phyloP scores from a whole-genome alignment of 2,329 filamentous ascomycete genomes.

The Bipolaris gigantea region DNA sequence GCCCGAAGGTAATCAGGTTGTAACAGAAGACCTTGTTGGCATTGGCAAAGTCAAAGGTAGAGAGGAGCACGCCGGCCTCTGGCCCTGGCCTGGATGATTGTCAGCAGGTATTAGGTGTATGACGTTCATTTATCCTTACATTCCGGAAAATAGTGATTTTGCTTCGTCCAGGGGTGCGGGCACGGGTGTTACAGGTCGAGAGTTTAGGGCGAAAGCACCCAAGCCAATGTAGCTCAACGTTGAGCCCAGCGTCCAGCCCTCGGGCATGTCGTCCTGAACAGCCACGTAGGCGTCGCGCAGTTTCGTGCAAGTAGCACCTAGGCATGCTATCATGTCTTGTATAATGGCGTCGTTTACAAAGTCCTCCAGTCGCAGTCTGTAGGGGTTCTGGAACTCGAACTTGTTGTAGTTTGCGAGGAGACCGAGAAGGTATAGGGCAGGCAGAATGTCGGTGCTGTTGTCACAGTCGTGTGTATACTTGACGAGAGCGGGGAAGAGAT shows the following conservation, averaged over 20 bases:
- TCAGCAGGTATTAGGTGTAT: conserved; percentile 12
- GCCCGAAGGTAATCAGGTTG: conserved; percentile 69
- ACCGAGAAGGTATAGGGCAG: conserved; percentile 81
- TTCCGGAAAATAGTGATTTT: conserved; percentile 75
- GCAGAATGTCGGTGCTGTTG: conserved; percentile 60
- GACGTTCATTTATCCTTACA: conserved; percentile 59
- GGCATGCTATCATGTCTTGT: conserved; percentile 74
- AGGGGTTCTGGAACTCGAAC: conserved; percentile 97
- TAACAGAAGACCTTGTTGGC: conserved; percentile 95
- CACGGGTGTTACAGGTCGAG: conserved; percentile 61
- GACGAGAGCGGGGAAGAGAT: conserved; percentile 92
- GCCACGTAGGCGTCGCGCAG: conserved; percentile 77
- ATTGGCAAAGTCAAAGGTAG: conserved; percentile 89
- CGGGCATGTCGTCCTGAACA: conserved; percentile 85
- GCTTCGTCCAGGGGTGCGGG: conserved; percentile 73
- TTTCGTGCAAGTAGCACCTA: conserved; percentile 70
- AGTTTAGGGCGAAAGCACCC: conserved; percentile 70
- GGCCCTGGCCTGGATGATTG: conserved; percentile 63
- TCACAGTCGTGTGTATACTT: conserved; percentile 88
- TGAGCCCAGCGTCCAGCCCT: conserved; percentile 81
- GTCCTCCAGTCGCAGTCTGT: conserved; percentile 86
- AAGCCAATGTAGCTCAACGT: conserved; percentile 85
- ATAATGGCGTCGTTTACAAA: conserved; percentile 93
- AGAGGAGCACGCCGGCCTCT: conserved; percentile 77
- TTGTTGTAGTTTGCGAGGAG: conserved; percentile 98